Conservation (phyloP, 108 stramenopile species). For the Aurantiochytrium sp. region DNA sequence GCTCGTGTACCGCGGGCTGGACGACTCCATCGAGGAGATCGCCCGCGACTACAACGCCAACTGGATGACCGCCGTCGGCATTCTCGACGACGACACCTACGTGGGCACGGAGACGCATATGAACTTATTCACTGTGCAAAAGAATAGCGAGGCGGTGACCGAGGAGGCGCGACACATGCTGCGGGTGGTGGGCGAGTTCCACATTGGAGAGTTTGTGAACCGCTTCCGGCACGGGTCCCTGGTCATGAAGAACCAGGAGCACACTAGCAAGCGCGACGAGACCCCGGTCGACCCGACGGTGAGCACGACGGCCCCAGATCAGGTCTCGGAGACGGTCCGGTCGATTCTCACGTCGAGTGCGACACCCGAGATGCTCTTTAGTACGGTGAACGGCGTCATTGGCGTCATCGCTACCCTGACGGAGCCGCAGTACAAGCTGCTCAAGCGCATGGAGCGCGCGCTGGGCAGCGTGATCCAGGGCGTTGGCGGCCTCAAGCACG, state of each 20-base stretch:
- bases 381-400: slow-evolving; percentile 85
- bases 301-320: not conserved
- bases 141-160: slow-evolving; percentile 70
- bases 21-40: slow-evolving; percentile 76
- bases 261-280: not conserved
- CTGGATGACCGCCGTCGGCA: slow-evolving; percentile 87
- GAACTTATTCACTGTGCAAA: slow-evolving; percentile 81
- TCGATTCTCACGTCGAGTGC: slow-evolving; percentile 33
- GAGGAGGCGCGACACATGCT: slow-evolving; percentile 82
- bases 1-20: slow-evolving; percentile 74
- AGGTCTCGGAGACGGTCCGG: slow-evolving; percentile 35
- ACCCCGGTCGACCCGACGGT: slow-evolving; percentile 21
- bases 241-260: slow-evolving; percentile 66
- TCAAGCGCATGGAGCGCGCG: slow-evolving; percentile 70
- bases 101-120: slow-evolving; percentile 84
- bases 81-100: slow-evolving; percentile 81
- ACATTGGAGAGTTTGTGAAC: slow-evolving; percentile 92
- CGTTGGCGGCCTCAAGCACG: slow-evolving; percentile 79
- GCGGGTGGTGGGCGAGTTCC: slow-evolving; percentile 82
- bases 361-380: slow-evolving; percentile 66
- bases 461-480: slow-evolving; percentile 64
- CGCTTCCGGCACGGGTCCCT: slow-evolving; percentile 81
- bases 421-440: slow-evolving; percentile 75
- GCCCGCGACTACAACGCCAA: slow-evolving; percentile 89
- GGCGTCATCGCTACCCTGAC: slow-evolving; percentile 80